Evolutionary conservation across 2,329 filamentous ascomycete species (phyloP).

Genomic region (Colletotrichum coccodes): DNA sequence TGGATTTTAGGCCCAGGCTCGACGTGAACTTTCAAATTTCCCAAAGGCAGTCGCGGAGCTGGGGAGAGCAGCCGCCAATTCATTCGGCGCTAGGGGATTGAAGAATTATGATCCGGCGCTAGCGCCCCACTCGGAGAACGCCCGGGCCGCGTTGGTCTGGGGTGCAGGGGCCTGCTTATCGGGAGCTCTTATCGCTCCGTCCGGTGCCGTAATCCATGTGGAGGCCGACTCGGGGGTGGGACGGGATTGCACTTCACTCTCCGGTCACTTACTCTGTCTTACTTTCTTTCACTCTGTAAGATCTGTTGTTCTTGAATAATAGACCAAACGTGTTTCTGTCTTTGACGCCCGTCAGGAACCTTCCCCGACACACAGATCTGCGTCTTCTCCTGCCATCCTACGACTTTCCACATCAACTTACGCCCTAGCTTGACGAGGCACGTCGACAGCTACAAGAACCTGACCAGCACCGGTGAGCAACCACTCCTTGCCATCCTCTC

Average conservation of each 20-base stretch:
- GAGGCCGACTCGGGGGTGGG: conserved; percentile 25
- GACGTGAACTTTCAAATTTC: conserved; percentile 50
- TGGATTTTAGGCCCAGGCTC: conserved; percentile 24
- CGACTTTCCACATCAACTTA: background rate
- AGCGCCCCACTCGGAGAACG: conserved; percentile 17
- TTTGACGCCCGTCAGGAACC: background rate
- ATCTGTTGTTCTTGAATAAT: background rate
- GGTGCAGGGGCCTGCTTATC: background rate
- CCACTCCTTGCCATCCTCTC: too few species aligned
- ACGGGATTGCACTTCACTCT: conserved; percentile 24
- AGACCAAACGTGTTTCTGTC: background rate
- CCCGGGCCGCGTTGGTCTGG: conserved; percentile 6
- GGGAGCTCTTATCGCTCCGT: conserved; percentile 25
- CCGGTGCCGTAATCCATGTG: conserved; percentile 1
- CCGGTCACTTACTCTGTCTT: background rate
- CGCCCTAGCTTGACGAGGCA: background rate
- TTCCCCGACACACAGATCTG: background rate
- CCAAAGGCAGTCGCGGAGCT: conserved; percentile 45
- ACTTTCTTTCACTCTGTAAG: background rate
- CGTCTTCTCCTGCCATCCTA: background rate
- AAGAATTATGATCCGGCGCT: conserved; percentile 47
- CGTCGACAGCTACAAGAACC: background rate
- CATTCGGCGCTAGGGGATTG: conserved; percentile 51
- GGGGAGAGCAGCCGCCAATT: conserved; percentile 53
- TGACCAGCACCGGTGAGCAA: background rate